These are phyloP conservation scores for Mucor circinelloides DNA, from an alignment of 371 early-diverging fungal species.

Conservation along the genomic window DNA sequence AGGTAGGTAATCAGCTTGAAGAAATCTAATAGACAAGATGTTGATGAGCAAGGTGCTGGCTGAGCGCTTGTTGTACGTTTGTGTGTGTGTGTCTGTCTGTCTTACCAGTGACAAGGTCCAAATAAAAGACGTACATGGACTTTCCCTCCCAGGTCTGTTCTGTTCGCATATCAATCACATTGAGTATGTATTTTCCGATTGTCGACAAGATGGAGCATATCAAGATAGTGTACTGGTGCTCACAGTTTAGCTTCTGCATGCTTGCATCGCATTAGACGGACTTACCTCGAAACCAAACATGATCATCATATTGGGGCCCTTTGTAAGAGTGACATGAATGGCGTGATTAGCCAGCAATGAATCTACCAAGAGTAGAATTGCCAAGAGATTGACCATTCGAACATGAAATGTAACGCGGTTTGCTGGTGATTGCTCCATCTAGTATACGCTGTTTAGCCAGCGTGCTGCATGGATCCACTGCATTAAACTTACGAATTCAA, in stretches of 20 bases:
- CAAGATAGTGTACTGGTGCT: constrained; percentile 82
- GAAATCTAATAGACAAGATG: constrained; percentile 62
- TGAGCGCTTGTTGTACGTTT: too few relatives aligned
- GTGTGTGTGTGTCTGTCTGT: too few relatives aligned
- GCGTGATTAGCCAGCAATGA: constrained; percentile 69
- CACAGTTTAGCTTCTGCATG: neutral
- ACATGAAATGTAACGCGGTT: constrained; percentile 67
- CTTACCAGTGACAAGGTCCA: constrained; percentile 79
- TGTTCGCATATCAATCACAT: constrained; percentile 79
- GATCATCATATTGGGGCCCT: constrained; percentile 89
- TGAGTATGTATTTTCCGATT: constrained; percentile 81
- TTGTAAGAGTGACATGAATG: constrained; percentile 56
- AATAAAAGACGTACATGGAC: constrained; percentile 87
- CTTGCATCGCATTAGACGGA: neutral
- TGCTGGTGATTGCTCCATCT: constrained; percentile 88
- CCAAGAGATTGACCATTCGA: constrained; percentile 68
- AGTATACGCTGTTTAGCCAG: neutral
- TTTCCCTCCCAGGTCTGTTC: constrained; percentile 95
- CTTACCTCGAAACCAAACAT: constrained; percentile 95
- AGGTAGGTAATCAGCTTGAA: constrained; percentile 86
- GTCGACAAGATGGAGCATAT: constrained; percentile 72
- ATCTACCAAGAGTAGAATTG: constrained; percentile 70
- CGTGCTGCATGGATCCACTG: neutral
- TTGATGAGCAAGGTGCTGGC: neutral
- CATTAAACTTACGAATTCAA: constrained; percentile 78